Percentiles rank a stretch among this genome's conserved stretches.
phyloP scores from a whole-genome alignment of 176 grass and related monocot genomes.

The Aegilops sharonensis region DNA sequence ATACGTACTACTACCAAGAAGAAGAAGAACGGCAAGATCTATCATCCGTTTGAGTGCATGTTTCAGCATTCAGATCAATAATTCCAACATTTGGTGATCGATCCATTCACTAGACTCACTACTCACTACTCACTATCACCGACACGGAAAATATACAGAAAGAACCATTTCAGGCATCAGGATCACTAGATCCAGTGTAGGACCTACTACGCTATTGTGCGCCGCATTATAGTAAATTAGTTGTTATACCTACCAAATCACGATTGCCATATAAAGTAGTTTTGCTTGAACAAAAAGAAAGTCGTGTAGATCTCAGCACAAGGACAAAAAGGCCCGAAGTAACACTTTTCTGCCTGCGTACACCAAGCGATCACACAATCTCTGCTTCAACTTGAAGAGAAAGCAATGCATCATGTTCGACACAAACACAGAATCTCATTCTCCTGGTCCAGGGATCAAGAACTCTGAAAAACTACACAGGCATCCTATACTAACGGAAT shows the following conservation, averaged over 20 bases:
- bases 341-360: neutral
- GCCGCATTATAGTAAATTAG: neutral
- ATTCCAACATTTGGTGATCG: neutral
- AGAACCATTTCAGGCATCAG: neutral
- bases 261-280: conserved; percentile 1
- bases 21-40: neutral
- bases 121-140: neutral
- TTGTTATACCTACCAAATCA: conserved; percentile 33
- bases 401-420: neutral
- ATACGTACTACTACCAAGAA: neutral
- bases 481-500: neutral
- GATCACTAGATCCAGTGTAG: conserved; percentile 18
- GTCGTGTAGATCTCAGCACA: conserved; percentile 2
- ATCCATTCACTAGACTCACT: neutral
- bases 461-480: neutral
- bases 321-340: conserved; percentile 12
- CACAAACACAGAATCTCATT: neutral
- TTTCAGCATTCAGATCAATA: neutral
- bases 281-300: conserved; percentile 29
- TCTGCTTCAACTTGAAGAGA: conserved; percentile 43
- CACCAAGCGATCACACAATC: conserved; percentile 10
- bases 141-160: neutral
- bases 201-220: neutral
- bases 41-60: neutral
- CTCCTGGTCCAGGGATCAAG: neutral